These are phyloP conservation scores for Paramarasmius palmivorus DNA, from an alignment of 1,284 basidiomycete genomes.

Conservation along the genomic window DNA sequence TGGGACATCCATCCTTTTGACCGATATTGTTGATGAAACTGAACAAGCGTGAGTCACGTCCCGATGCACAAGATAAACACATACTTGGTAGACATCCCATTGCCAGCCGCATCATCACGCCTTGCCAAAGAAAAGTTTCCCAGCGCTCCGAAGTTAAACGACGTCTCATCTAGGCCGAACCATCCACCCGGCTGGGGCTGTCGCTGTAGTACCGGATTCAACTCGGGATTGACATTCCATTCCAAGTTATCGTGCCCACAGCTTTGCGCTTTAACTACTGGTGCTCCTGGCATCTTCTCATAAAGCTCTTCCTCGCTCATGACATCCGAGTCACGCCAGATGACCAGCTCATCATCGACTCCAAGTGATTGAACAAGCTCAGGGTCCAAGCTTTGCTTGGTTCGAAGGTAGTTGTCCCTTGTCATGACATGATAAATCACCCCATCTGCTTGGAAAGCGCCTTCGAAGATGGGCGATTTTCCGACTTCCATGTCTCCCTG, in stretches of 20 bases:
- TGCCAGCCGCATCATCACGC: conserved; percentile 60
- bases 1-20: conserved; percentile 72
- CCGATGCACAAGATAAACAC: neutral
- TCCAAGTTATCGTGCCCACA: conserved; percentile 73
- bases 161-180: neutral
- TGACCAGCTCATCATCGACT: conserved; percentile 51
- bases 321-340: conserved; percentile 72
- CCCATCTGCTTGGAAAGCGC: conserved; percentile 73
- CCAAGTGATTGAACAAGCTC: conserved; percentile 31
- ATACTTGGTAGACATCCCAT: conserved; percentile 54
- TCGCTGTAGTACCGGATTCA: conserved; percentile 43
- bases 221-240: conserved; percentile 62
- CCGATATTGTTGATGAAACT: conserved; percentile 76
- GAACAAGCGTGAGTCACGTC: conserved; percentile 10
- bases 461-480: conserved; percentile 67
- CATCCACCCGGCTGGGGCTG: neutral
- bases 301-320: conserved; percentile 53
- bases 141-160: conserved; percentile 27
- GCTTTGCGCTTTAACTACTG: neutral
- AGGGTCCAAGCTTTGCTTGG: conserved; percentile 62
- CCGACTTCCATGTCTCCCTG: conserved; percentile 54
- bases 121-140: conserved; percentile 35
- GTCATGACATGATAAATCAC: conserved; percentile 77
- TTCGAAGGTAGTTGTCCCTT: conserved; percentile 68
- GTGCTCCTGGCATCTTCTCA: neutral